A percentile compares a stretch with the other conserved stretches of the same genome.
Conservation (phyloP, 2,329 filamentous ascomycete species). For the Aspergillus texensis region DNA sequence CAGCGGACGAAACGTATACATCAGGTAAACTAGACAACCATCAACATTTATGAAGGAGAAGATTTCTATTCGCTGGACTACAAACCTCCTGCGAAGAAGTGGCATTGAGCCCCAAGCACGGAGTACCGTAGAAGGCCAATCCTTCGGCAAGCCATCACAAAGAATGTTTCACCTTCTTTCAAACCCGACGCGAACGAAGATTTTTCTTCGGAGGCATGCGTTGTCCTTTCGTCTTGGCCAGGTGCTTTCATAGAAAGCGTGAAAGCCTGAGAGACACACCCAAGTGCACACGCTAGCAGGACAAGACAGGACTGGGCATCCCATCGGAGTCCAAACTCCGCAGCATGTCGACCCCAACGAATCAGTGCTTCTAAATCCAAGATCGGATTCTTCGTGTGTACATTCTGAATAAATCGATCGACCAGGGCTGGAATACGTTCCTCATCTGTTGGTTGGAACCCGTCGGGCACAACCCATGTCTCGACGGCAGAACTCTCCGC, state of each 20-base stretch:
- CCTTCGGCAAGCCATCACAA: conserved; percentile 31
- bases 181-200: conserved; percentile 11
- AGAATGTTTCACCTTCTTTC: conserved; percentile 32
- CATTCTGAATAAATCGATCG: conserved; percentile 34
- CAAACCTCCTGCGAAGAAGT: conserved; percentile 46
- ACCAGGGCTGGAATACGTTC: conserved; percentile 33
- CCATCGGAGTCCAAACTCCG: conserved; percentile 34
- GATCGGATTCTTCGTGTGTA: conserved; percentile 44
- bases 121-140: conserved; percentile 31
- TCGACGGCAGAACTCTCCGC: conserved; percentile 4
- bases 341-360: conserved; percentile 22
- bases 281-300: background rate
- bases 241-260: background rate
- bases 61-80: background rate
- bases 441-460: conserved; percentile 20
- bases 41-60: conserved; percentile 19
- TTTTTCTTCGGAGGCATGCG: conserved; percentile 11
- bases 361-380: conserved; percentile 33
- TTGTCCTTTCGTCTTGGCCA: background rate
- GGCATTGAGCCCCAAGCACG: conserved; percentile 41
- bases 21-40: conserved; percentile 4
- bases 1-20: conserved; percentile 46
- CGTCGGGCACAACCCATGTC: conserved; percentile 12
- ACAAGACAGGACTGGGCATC: conserved; percentile 37
- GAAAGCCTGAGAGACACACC: background rate